These are phyloP conservation scores for Nyctanthes arbortristis DNA, from an alignment of 257 asterid genomes.

Conservation along the genomic window DNA sequence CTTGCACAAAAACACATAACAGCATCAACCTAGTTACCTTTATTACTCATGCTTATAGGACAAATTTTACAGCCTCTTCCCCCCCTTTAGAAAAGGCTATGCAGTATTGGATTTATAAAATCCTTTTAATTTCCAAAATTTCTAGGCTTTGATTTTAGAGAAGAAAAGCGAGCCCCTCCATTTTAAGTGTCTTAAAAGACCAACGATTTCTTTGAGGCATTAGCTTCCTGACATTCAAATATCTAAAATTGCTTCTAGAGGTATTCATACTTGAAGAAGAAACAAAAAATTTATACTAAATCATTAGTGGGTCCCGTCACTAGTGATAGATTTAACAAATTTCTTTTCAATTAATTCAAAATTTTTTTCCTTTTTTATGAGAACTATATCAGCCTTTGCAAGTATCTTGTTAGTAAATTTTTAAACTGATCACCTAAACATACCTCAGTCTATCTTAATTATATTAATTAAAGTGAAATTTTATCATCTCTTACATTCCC, in stretches of 20 bases:
- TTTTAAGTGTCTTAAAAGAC: neutral
- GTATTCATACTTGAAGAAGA: too few relatives aligned
- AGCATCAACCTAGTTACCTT: constrained; percentile 41
- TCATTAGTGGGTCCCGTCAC: too few relatives aligned
- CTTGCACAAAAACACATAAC: constrained; percentile 34
- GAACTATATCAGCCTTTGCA: too few relatives aligned
- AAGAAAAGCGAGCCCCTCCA: neutral
- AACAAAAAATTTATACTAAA: too few relatives aligned
- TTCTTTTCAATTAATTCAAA: too few relatives aligned
- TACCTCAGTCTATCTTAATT: neutral
- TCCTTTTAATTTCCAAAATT: constrained; percentile 8
- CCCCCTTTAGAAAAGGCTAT: constrained; percentile 36
- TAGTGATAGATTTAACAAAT: too few relatives aligned
- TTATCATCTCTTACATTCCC: neutral
- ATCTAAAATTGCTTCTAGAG: too few relatives aligned
- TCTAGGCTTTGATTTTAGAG: constrained; percentile 11
- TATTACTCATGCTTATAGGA: constrained; percentile 47
- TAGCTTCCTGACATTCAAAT: too few relatives aligned
- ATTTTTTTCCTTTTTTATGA: too few relatives aligned
- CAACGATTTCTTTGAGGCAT: neutral
- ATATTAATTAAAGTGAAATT: neutral
- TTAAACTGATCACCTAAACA: too few relatives aligned
- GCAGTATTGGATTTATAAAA: constrained; percentile 27
- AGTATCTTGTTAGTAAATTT: too few relatives aligned
- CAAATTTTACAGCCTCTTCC: constrained; percentile 21